phyloP scores from a whole-genome alignment of 2,329 filamentous ascomycete species.

The Pseudogymnoascus sp. region DNA sequence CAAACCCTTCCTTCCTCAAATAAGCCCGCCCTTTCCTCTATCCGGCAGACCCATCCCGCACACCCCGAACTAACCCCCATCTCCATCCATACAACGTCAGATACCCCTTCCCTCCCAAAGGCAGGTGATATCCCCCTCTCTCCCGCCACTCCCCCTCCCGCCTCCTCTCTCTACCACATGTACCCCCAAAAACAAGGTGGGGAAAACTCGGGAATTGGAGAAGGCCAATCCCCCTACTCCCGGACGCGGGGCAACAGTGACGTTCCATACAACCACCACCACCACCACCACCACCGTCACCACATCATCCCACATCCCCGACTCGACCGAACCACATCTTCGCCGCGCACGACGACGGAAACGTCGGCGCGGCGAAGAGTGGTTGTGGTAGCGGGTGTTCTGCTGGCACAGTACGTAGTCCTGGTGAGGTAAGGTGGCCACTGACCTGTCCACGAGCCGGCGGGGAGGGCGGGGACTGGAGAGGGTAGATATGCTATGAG shows the following conservation, averaged over 20 bases:
- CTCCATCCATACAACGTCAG: neutral
- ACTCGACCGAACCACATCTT: neutral
- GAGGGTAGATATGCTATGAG: neutral
- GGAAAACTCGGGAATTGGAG: neutral
- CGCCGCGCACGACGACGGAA: neutral
- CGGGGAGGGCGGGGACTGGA: neutral
- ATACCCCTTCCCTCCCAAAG: neutral
- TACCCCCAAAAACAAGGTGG: neutral
- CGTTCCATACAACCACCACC: conserved; percentile 2
- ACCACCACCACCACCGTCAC: neutral
- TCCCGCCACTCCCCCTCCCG: neutral
- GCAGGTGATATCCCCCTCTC: neutral
- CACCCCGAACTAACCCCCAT: neutral
- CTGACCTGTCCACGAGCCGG: neutral
- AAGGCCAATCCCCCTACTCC: neutral
- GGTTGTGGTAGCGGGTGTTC: neutral
- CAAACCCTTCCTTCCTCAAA: neutral
- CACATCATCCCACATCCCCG: neutral
- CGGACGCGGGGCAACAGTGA: neutral
- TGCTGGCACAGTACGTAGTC: neutral
- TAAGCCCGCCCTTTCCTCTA: neutral
- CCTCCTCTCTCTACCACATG: neutral
- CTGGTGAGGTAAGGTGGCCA: neutral
- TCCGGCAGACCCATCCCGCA: neutral
- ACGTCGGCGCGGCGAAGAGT: neutral